Evolutionary conservation across 805 yeast genomes (phyloP).

Genomic region (Danielia reshetovae): DNA sequence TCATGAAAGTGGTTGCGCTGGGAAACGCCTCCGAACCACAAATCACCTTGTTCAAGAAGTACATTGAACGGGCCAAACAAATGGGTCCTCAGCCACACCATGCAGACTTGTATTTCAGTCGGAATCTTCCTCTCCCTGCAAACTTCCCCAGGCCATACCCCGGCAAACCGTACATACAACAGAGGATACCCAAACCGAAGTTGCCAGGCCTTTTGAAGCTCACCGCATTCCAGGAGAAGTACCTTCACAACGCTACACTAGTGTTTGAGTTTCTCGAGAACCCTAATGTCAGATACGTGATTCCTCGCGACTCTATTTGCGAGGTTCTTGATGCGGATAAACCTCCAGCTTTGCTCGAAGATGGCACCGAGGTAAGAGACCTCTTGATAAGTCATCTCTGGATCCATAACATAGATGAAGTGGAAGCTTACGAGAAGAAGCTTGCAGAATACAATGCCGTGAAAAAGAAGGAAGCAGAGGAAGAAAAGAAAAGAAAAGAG

Average conservation of each 20-base stretch:
- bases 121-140: slow-evolving; percentile 16
- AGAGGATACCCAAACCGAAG: slow-evolving; percentile 14
- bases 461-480: slow-evolving; percentile 25
- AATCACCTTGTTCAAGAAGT: slow-evolving; percentile 73
- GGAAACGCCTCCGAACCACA: slow-evolving; percentile 73
- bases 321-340: slow-evolving; percentile 42
- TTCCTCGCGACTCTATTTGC: slow-evolving; percentile 75
- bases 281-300: slow-evolving; percentile 63
- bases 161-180: slow-evolving; percentile 9
- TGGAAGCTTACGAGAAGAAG: slow-evolving; percentile 41
- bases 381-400: slow-evolving; percentile 46
- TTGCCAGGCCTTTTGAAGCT: slow-evolving; percentile 49
- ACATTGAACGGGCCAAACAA: slow-evolving; percentile 71
- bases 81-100: slow-evolving; percentile 59
- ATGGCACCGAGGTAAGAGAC: slow-evolving; percentile 27
- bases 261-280: slow-evolving; percentile 84
- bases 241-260: slow-evolving; percentile 62
- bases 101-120: slow-evolving; percentile 23
- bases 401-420: slow-evolving; percentile 48
- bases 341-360: slow-evolving; percentile 22
- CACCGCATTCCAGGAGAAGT: slow-evolving; percentile 75
- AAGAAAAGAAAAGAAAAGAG: slow-evolving; percentile 18
- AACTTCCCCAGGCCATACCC: slow-evolving; percentile 16
- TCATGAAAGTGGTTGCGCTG: slow-evolving; percentile 85
- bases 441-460: slow-evolving; percentile 26